phyloP scores from a whole-genome alignment of 2,329 filamentous ascomycete species.

The Aspergillus intermedius region DNA sequence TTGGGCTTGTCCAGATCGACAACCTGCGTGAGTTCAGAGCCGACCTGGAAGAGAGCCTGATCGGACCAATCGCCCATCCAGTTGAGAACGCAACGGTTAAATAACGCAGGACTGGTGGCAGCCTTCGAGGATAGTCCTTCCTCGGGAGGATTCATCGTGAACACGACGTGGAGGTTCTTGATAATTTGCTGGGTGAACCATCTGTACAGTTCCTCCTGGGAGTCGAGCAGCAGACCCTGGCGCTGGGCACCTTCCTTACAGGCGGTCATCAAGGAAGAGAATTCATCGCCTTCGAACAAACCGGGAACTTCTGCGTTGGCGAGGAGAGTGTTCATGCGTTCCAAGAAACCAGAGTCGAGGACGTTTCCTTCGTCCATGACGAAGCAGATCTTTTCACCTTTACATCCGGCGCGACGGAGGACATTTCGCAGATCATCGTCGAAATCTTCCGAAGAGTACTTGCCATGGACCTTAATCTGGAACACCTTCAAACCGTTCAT shows the following conservation, averaged over 20 bases:
- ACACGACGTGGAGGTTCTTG: conserved; percentile 97
- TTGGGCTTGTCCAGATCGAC: conserved; percentile 86
- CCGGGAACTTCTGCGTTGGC: conserved; percentile 99
- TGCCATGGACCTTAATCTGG: conserved; percentile 99
- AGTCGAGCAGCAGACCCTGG: conserved; percentile 90
- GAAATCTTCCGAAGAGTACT: conserved; percentile 97
- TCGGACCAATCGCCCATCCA: conserved; percentile 99
- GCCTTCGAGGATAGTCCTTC: conserved; percentile 93
- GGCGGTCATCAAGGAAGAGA: conserved; percentile 96
- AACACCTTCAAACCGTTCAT: conserved; percentile 99
- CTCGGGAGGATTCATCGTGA: conserved; percentile 99
- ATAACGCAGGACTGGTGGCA: conserved; percentile 92
- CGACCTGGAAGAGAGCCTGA: conserved; percentile 96
- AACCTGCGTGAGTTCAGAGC: conserved; percentile 89
- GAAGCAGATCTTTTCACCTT: conserved; percentile 99
- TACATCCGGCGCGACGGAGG: conserved; percentile 86
- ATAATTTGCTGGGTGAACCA: conserved; percentile 99
- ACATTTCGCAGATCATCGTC: conserved; percentile 95
- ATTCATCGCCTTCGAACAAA: conserved; percentile 98
- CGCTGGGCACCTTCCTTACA: conserved; percentile 98
- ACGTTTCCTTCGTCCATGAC: conserved; percentile 99
- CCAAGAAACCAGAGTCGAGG: conserved; percentile 94
- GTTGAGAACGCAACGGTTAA: conserved; percentile 99
- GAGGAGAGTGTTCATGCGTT: conserved; percentile 97
- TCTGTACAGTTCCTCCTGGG: conserved; percentile 98